Percentiles rank a stretch among this genome's conserved stretches.
phyloP scores from a whole-genome alignment of 176 grass and related monocot species.

The Aegilops sharonensis region DNA sequence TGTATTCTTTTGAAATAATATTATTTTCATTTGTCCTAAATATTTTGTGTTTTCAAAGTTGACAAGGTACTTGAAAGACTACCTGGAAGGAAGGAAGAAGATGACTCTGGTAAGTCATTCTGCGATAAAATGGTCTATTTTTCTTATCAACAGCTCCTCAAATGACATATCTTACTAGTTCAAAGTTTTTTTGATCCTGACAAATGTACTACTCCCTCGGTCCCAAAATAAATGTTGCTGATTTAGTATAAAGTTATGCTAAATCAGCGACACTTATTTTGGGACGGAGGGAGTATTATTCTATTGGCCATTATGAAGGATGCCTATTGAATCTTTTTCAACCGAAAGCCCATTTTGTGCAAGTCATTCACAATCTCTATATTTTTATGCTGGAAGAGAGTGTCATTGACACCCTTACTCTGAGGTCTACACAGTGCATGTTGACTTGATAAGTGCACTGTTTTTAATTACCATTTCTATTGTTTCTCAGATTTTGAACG shows the following conservation, averaged over 20 bases:
- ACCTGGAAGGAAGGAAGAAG: constrained; percentile 83
- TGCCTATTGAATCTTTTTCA: background rate
- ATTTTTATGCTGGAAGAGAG: background rate
- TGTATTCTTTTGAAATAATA: constrained; percentile 10
- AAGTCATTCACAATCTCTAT: background rate
- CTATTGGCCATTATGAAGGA: background rate
- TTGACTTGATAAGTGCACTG: background rate
- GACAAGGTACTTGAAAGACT: constrained; percentile 91
- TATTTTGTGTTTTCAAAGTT: constrained; percentile 50
- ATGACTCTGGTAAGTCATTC: constrained; percentile 79
- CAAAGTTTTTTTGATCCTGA: background rate
- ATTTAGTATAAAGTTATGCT: too few species aligned
- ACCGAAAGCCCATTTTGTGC: background rate
- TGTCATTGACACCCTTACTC: background rate
- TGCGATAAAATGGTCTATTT: constrained; percentile 4
- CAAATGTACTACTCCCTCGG: too few species aligned
- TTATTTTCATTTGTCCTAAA: background rate
- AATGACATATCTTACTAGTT: constrained; percentile 8
- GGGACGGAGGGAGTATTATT: too few species aligned
- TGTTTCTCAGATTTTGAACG: constrained; percentile 71
- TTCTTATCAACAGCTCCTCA: constrained; percentile 28
- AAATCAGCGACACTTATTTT: too few species aligned
- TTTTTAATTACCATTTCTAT: background rate
- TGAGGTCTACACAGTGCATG: background rate
- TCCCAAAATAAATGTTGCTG: too few species aligned